Evolutionary conservation across 2,329 filamentous ascomycete genomes (phyloP), one percentile per base, ranked within the genome.

Genomic region (Dactylonectria estremocensis): DNA sequence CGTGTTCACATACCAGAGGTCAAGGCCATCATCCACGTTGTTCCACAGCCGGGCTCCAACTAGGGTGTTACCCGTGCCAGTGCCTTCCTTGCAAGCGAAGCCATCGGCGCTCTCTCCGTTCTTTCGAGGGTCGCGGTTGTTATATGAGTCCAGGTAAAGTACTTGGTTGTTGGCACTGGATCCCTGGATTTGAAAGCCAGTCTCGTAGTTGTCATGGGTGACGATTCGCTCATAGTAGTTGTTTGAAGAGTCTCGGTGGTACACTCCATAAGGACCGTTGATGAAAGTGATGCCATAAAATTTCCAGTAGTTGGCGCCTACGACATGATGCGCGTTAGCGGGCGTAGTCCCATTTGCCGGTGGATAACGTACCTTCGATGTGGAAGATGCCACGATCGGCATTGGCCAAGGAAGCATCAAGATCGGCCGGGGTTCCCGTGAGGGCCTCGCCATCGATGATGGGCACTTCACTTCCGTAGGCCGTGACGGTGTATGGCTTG

Each of bases 21-120:
- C 76, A 0, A 78, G 68, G 28, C 85, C 85, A 59, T 87, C 85
- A 45, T 87, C 85, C 7, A 86, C 85, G 35, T 87, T 87, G 60
- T 87, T 80, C 83, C 83, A 87, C 0, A 86, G 78, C 18, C 85
- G 80, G 0, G 83, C 82, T 6, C 83, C 83, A 31, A 81, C 80
- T 7, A 86, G 69, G 1, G 83, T 69, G 57, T 87, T 87, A 9
- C 85, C 85, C 20, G 79, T 79, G 3, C 85, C 85, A 1, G 74
- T 78, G 7, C 85, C 85, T 50, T 83, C 80, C 72, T 87, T 87
- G 72, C 80, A 82, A 2, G 80, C 85, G 50, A 86, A 84, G 1
- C 85, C 85, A 60, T 87, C 85, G 10, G 85, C 85, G 45, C 81
- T 84, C 73, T 87, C 85, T 14, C 85, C 85, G 50, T 87, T 87